These are phyloP conservation scores for Cutaneotrichosporon sp. DNA, from an alignment of 1,284 basidiomycete genomes.

Conservation along the genomic window DNA sequence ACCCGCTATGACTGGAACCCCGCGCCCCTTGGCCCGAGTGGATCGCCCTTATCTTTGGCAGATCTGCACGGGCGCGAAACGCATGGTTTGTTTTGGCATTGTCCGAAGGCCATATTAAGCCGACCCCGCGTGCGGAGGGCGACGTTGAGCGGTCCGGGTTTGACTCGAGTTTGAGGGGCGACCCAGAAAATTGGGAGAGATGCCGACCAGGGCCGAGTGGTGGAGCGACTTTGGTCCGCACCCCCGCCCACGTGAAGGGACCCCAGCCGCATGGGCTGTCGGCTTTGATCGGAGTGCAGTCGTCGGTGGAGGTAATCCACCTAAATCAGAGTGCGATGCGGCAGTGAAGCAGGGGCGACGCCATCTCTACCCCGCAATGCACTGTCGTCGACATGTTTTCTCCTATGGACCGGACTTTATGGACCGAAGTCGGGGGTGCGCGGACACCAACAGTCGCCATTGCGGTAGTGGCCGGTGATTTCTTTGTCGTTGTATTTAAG, in stretches of 20 bases:
- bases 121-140: constrained; percentile 1
- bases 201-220: constrained; percentile 3
- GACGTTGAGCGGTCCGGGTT: not conserved
- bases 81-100: too few relatives aligned
- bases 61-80: not conserved
- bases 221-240: constrained; percentile 1
- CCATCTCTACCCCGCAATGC: not conserved
- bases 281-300: constrained; percentile 3
- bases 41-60: not conserved
- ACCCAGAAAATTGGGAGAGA: not conserved
- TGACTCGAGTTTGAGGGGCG: not conserved
- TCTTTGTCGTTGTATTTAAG: constrained; percentile 2
- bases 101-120: constrained; percentile 1
- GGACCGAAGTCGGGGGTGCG: not conserved
- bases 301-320: not conserved
- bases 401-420: not conserved
- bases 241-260: not conserved
- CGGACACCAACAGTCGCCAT: not conserved
- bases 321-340: too few relatives aligned
- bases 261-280: not conserved
- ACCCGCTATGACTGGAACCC: not conserved
- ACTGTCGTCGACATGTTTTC: not conserved
- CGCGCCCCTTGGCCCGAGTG: too few relatives aligned
- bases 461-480: too few relatives aligned
- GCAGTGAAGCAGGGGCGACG: not conserved